Evolutionary conservation across 2,329 filamentous ascomycete genomes (phyloP), one percentile per base, ranked within the genome.

Genomic region (Exophiala lecanii-corni): DNA sequence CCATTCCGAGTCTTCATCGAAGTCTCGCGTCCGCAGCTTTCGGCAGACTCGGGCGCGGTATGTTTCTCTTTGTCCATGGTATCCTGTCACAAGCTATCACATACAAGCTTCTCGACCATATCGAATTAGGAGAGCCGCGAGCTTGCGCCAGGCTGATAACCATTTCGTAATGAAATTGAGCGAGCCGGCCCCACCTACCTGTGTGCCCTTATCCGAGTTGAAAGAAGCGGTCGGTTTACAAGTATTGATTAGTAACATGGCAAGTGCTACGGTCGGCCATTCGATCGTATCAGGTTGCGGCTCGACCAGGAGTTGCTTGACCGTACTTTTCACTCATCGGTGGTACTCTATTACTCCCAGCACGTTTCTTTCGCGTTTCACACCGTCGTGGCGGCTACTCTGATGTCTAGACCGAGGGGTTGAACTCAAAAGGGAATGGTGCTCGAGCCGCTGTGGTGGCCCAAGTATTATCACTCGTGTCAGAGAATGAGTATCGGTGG

Each of bases 131-230:
- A 7, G 25, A 28, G 25, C 9, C 25, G 25, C 25, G 25, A n/a
- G n/a, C n/a, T 45, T 68, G 9, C n/a, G 25, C 25, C 7, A 28
- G 25, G 25, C 25, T 28, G 25, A 7, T n/a, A 28, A 9, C n/a
- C n/a, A 7, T 28, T 7, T 28, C 25, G n/a, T 28, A 28, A 7
- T 28, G 7, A 9, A 28, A 9, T 28, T 28, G 25, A 28, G 25
- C n/a, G 9, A 28, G 25, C 25, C 25, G 25, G 25, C 25, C 25
- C 25, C 25, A 28, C 25, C 25, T 28, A 28, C 25, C n/a, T 28
- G 7, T 28, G n/a, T n/a, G n/a, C n/a, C n/a, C n/a, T n/a, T n/a
- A n/a, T n/a, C 7, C 25, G 25, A 28, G 25, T 28, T 28, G 25
- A n/a, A 7, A 7, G n/a, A 28, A 28, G 25, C 25, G 9, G n/a